phyloP scores from a whole-genome alignment of 2,329 filamentous ascomycete species.

The Arthrinium puccinioides region DNA sequence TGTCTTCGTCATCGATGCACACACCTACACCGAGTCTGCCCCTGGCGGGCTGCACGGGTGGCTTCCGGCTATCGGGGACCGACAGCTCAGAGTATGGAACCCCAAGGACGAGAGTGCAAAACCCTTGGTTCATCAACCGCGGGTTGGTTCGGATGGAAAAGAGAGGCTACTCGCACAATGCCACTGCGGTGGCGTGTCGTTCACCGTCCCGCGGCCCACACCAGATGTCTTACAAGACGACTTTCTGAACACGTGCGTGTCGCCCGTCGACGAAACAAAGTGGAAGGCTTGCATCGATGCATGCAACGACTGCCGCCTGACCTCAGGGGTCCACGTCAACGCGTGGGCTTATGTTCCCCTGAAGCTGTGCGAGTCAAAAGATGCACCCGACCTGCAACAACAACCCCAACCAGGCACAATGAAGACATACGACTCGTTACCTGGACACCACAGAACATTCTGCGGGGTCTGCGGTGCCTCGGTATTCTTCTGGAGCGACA shows the following conservation, averaged over 20 bases:
- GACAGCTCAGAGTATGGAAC: slow-evolving; percentile 4
- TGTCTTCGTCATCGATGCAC: slow-evolving; percentile 1
- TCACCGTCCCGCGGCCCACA: slow-evolving; percentile 33
- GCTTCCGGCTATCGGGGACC: slow-evolving; percentile 2
- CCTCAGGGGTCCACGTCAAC: slow-evolving; percentile 32
- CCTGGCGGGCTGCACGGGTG: slow-evolving; percentile 5
- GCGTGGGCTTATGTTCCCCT: slow-evolving; percentile 36
- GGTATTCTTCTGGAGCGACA: slow-evolving; percentile 25
- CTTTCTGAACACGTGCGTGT: slow-evolving; percentile 25
- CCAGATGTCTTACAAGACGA: slow-evolving; percentile 19
- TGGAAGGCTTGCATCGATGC: slow-evolving; percentile 35
- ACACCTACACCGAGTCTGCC: slow-evolving; percentile 3
- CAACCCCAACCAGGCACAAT: slow-evolving; percentile 26
- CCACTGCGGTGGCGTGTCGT: slow-evolving; percentile 39
- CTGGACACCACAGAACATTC: slow-evolving; percentile 32
- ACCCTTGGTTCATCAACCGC: slow-evolving; percentile 8
- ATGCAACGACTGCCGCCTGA: slow-evolving; percentile 36
- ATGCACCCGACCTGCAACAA: slow-evolving; percentile 27
- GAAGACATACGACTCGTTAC: slow-evolving; percentile 33
- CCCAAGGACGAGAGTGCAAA: slow-evolving; percentile 1
- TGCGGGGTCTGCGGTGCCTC: slow-evolving; percentile 40
- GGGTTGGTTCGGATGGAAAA: slow-evolving; percentile 26
- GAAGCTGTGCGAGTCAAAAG: slow-evolving; percentile 24
- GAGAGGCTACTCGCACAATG: slow-evolving; percentile 36
- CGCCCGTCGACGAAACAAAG: slow-evolving; percentile 28